Conservation (phyloP, 805 yeast species). For the Wickerhamiella occidentalis region DNA sequence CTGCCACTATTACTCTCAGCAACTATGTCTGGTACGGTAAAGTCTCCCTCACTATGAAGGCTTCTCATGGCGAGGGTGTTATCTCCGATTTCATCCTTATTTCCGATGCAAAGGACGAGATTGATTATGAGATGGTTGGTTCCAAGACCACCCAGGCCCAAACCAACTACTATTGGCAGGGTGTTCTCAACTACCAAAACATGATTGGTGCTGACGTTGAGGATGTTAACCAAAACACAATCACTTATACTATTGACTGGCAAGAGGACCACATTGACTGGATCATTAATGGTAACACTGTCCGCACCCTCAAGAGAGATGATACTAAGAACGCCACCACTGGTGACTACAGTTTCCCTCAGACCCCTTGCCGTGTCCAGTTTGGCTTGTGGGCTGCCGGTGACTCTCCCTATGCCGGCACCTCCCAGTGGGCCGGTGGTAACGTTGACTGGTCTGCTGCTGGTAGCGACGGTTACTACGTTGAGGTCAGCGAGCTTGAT, state of each 20-base stretch:
- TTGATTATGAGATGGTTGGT: conserved; percentile 82
- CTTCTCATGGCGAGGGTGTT: conserved; percentile 71
- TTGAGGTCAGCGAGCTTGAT: conserved; percentile 45
- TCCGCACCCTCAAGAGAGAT: conserved; percentile 49
- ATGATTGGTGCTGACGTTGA: conserved; percentile 33
- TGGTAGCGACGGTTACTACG: conserved; percentile 64
- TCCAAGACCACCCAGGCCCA: conserved; percentile 53
- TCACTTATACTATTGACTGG: conserved; percentile 75
- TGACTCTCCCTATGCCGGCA: conserved; percentile 43
- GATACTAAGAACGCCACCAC: conserved; percentile 49
- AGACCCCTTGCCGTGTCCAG: conserved; percentile 79
- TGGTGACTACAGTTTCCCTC: conserved; percentile 66
- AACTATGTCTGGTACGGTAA: conserved; percentile 82
- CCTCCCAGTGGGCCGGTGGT: conserved; percentile 84
- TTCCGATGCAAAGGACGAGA: conserved; percentile 81
- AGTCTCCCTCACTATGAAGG: conserved; percentile 52
- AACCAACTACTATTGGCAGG: conserved; percentile 72
- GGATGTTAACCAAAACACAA: conserved; percentile 53
- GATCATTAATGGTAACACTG: conserved; percentile 56
- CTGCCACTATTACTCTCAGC: conserved; percentile 72
- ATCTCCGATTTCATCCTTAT: conserved; percentile 69
- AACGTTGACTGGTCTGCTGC: conserved; percentile 64
- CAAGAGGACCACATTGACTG: conserved; percentile 55
- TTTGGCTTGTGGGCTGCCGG: conserved; percentile 48
- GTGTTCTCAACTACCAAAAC: conserved; percentile 55